Evolutionary conservation across 345 rosid genomes (phyloP).

Genomic region (Litchi chinensis): DNA sequence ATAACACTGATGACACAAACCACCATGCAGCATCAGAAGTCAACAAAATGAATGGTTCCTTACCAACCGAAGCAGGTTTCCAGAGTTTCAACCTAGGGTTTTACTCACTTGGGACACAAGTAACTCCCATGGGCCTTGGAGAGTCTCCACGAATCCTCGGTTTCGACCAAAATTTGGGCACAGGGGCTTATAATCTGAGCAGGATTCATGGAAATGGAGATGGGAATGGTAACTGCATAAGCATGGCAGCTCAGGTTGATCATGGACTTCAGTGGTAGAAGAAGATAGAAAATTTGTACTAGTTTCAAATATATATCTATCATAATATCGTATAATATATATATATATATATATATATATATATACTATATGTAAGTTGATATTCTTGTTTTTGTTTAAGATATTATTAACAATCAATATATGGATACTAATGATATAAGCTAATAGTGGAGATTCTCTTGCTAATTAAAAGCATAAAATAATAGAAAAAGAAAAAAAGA

Average conservation of each 20-base stretch:
- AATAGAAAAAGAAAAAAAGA: too few relatives aligned
- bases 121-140: slow-evolving; percentile 1
- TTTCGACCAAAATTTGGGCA: slow-evolving; percentile 26
- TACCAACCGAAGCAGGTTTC: slow-evolving; percentile 9
- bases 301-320: not conserved
- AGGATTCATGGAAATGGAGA: slow-evolving; percentile 29
- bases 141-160: slow-evolving; percentile 18
- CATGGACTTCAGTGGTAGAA: slow-evolving; percentile 42
- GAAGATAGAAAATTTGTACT: not conserved
- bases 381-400: not conserved
- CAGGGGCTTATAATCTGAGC: slow-evolving; percentile 20
- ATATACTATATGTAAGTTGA: not conserved
- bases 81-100: slow-evolving; percentile 31
- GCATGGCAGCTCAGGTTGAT: slow-evolving; percentile 27
- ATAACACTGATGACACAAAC: not conserved
- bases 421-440: not conserved
- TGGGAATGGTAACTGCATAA: slow-evolving; percentile 15
- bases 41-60: slow-evolving; percentile 16
- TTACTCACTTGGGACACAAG: slow-evolving; percentile 38
- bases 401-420: not conserved
- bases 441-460: not conserved
- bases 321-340: not conserved
- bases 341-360: too few relatives aligned
- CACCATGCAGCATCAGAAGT: slow-evolving; percentile 5
- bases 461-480: too few relatives aligned